Conservation (phyloP, 2,329 filamentous ascomycete species). For the Neodidymelliopsis sp. region DNA sequence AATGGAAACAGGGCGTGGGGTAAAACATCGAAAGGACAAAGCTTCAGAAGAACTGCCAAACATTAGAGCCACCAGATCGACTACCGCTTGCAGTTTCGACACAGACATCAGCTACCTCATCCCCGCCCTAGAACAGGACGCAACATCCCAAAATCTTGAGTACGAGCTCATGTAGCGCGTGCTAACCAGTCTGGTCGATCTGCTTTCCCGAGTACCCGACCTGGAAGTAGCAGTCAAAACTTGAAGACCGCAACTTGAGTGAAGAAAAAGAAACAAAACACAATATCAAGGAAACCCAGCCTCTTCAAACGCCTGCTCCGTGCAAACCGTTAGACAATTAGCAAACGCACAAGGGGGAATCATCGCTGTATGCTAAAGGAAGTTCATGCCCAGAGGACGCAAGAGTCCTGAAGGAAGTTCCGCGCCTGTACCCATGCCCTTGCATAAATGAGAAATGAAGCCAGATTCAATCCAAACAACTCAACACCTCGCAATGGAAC, state of each 20-base stretch:
- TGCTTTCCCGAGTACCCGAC: slow-evolving; percentile 8
- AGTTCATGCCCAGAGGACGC: slow-evolving; percentile 46
- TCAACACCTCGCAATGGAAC: slow-evolving; percentile 52
- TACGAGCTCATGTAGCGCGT: background rate
- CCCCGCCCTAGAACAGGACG: no score
- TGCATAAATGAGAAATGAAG: slow-evolving; percentile 46
- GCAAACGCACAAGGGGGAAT: slow-evolving; percentile 54
- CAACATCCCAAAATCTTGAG: background rate
- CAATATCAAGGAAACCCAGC: slow-evolving; percentile 13
- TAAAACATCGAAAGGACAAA: slow-evolving; percentile 17
- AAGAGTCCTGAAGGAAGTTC: slow-evolving; percentile 42
- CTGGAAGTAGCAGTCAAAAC: slow-evolving; percentile 15
- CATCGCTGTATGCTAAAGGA: slow-evolving; percentile 55
- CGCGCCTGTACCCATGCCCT: slow-evolving; percentile 52
- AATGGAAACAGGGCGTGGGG: slow-evolving; percentile 7
- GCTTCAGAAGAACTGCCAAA: slow-evolving; percentile 25
- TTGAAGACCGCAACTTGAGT: slow-evolving; percentile 3
- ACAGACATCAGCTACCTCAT: no score
- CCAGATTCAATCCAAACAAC: slow-evolving; percentile 40
- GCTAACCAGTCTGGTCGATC: slow-evolving; percentile 4
- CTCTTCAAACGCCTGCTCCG: slow-evolving; percentile 42
- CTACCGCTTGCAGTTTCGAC: no score
- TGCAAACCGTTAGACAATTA: slow-evolving; percentile 40
- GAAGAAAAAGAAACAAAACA: slow-evolving; percentile 15
- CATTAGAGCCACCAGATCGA: slow-evolving; percentile 36